Evolutionary conservation across 2,329 filamentous ascomycete genomes (phyloP), one percentile per base, ranked within the genome.

Genomic region (Claviceps arundinis): DNA sequence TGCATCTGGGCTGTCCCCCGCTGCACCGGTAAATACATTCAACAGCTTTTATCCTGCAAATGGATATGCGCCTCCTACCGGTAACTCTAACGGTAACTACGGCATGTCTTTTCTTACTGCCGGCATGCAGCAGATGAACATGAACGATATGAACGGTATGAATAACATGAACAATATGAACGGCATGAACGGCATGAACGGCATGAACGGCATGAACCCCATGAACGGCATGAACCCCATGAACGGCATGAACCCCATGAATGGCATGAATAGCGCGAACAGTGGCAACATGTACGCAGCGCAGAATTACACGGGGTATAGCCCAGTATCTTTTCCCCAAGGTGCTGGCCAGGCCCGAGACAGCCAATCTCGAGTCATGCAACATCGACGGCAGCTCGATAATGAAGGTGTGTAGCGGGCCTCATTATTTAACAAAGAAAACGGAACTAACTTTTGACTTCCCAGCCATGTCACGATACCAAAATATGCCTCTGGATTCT

Each of bases 401-500:
- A 84, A 78, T 56, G 83, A 88, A 70, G 83, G 84, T 78, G 72
- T 68, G 71, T 59, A 26, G 13, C 19, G 13, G 16, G 8, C 30
- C 8, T 4, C 22, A 37, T 16, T 43, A 5, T 40, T 11, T 16
- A 1, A 19, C 11, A 16, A 44, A 43, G 24, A 24, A 6, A 26
- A n/a, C 17, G 9, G 13, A 38, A 47, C 69, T 73, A 60, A 73
- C 38, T 22, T 19, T 48, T 30, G 43, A 9, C 16, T 41, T 3
- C 14, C 52, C 26, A 82, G 79, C 73, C 59, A 86, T 87, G 73
- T 86, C 85, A 61, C 86, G 89, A 55, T 96, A 88, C 70, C 81
- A 86, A 59, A 91, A 93, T 64, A 79, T 87, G 63, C 81, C 87
- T 14, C 74, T 97, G 22, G 88, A 95, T 64, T 80, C 84, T 37